phyloP scores from a whole-genome alignment of 768 basidiomycete species.

The Fistulinella prunicolor region DNA sequence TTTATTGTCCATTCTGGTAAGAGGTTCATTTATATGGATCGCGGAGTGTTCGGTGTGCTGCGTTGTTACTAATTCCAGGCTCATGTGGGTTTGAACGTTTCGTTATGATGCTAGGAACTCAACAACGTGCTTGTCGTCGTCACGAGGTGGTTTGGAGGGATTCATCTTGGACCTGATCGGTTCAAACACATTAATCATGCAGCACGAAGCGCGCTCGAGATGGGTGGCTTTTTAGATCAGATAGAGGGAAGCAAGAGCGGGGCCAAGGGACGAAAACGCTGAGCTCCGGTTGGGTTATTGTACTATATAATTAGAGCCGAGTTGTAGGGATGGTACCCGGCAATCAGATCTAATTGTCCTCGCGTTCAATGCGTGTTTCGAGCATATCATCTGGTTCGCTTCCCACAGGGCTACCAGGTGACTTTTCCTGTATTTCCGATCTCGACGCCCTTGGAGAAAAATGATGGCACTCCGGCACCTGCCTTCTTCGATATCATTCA shows the following conservation, averaged over 20 bases:
- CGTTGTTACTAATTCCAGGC: no score
- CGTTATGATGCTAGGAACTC: constrained; percentile 52
- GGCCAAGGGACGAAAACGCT: constrained; percentile 29
- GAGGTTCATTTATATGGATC: no score
- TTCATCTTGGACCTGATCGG: constrained; percentile 83
- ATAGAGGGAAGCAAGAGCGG: constrained; percentile 29
- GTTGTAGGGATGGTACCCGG: no score
- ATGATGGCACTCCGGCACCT: constrained; percentile 16
- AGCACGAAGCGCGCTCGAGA: constrained; percentile 84
- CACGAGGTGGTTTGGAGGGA: constrained; percentile 91
- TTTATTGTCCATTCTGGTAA: constrained; percentile 81
- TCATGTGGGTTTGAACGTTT: no score
- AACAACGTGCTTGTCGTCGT: constrained; percentile 88
- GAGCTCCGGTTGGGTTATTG: not conserved
- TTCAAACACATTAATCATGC: constrained; percentile 96
- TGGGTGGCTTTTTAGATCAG: constrained; percentile 79
- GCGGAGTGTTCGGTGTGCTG: not conserved
- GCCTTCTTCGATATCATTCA: constrained; percentile 17
- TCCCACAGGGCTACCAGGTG: no score
- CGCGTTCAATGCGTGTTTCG: no score
- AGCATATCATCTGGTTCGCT: no score
- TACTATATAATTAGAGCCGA: no score
- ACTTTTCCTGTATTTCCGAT: not conserved
- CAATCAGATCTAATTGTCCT: no score
- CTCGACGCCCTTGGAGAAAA: not conserved